Percentiles rank a stretch among this genome's conserved stretches.
Evolutionary conservation across 2,329 filamentous ascomycete species (phyloP).

Genomic region (Berkeleyomyces rouxiae): DNA sequence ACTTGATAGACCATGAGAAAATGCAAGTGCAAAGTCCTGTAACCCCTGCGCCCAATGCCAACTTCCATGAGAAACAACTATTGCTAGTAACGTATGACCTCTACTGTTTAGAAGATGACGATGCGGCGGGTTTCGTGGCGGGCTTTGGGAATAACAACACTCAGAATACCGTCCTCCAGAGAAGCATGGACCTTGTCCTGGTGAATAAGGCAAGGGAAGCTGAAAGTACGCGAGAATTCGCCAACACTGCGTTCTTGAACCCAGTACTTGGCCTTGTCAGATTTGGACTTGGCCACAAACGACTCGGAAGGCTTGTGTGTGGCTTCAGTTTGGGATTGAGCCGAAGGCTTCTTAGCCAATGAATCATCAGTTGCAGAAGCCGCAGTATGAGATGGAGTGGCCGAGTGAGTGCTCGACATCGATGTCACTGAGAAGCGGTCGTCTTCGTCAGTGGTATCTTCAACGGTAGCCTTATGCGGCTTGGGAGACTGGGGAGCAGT

Average conservation of each 20-base stretch:
- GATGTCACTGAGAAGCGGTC: conserved; percentile 17
- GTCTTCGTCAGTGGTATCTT: conserved; percentile 31
- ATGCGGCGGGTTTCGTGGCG: conserved; percentile 40
- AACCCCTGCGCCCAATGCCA: not conserved
- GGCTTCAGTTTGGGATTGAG: conserved; percentile 30
- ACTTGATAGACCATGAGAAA: not conserved
- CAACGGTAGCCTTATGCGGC: conserved; percentile 44
- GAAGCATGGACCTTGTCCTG: conserved; percentile 42
- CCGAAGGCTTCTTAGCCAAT: conserved; percentile 14
- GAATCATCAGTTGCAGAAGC: conserved; percentile 15
- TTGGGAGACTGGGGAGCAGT: conserved; percentile 19
- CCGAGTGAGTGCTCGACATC: conserved; percentile 15
- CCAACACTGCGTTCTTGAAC: conserved; percentile 48
- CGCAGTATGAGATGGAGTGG: conserved; percentile 16
- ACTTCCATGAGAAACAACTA: not conserved
- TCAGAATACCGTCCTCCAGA: conserved; percentile 50
- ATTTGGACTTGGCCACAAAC: conserved; percentile 15
- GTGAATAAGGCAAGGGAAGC: conserved; percentile 48
- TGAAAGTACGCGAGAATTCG: conserved; percentile 52
- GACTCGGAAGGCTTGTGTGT: not conserved
- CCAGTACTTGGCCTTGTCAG: conserved; percentile 49
- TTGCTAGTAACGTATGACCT: not conserved
- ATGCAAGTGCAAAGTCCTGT: not conserved
- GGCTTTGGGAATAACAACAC: conserved; percentile 47
- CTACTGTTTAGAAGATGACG: conserved; percentile 28